Percentiles rank a stretch among this genome's conserved stretches.
Evolutionary conservation across 768 basidiomycete genomes (phyloP).

Genomic region (Sarcodon aspratus): DNA sequence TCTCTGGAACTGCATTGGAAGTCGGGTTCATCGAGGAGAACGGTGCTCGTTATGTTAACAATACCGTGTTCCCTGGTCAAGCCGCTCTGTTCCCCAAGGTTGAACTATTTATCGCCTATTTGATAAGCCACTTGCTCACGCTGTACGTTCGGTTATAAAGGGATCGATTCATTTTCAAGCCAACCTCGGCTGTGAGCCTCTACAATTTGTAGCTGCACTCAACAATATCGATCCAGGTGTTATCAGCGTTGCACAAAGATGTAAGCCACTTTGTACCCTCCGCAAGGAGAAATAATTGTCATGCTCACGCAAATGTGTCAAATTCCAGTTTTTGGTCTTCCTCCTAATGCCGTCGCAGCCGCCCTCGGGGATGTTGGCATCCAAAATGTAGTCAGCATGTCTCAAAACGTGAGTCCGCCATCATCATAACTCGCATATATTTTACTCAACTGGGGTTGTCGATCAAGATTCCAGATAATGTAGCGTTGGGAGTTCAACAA

Average conservation of each 20-base stretch:
- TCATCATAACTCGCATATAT: neutral
- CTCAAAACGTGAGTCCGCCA: slow-evolving; percentile 8
- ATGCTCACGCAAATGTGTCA: neutral
- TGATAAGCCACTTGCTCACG: neutral
- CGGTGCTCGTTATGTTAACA: slow-evolving; percentile 16
- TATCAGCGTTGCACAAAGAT: slow-evolving; percentile 14
- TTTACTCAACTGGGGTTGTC: neutral
- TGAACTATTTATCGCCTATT: neutral
- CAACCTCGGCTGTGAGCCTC: slow-evolving; percentile 17
- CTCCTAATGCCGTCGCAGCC: slow-evolving; percentile 16
- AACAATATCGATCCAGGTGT: slow-evolving; percentile 17
- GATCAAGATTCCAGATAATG: slow-evolving; percentile 18
- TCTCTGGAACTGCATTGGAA: slow-evolving; percentile 15
- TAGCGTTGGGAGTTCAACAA: slow-evolving; percentile 16
- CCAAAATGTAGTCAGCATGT: slow-evolving; percentile 14
- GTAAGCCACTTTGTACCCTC: slow-evolving; percentile 7
- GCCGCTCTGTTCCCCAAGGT: slow-evolving; percentile 15
- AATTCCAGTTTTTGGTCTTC: slow-evolving; percentile 14
- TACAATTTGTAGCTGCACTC: slow-evolving; percentile 16
- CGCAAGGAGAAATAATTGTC: neutral
- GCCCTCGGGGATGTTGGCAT: slow-evolving; percentile 18
- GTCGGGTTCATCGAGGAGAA: slow-evolving; percentile 18
- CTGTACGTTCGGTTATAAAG: slow-evolving; percentile 1
- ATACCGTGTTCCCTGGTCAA: slow-evolving; percentile 12
- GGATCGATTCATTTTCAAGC: slow-evolving; percentile 18